Evolutionary conservation across 2,329 filamentous ascomycete species (phyloP).

Genomic region (Xylaria sp.): DNA sequence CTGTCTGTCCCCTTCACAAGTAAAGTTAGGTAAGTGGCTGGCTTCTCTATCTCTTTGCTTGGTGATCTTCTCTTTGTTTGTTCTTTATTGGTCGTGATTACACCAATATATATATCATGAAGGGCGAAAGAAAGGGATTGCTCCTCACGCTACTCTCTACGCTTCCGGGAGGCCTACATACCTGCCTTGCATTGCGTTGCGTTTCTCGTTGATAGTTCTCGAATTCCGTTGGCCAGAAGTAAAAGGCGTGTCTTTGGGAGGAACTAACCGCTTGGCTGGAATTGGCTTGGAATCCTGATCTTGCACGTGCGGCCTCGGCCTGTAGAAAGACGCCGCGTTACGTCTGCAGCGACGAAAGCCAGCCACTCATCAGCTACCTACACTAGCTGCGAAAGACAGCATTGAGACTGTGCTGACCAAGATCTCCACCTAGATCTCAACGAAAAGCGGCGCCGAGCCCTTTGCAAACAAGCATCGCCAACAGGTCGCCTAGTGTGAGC

Average conservation of each 20-base stretch:
- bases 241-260: constrained; percentile 8
- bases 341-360: constrained; percentile 18
- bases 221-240: constrained; percentile 25
- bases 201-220: not conserved
- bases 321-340: constrained; percentile 35
- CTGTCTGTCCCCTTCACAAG: constrained; percentile 23
- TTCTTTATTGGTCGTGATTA: constrained; percentile 2
- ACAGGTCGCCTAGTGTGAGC: constrained; percentile 56
- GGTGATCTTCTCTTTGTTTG: constrained; percentile 14
- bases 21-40: constrained; percentile 24
- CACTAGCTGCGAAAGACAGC: constrained; percentile 34
- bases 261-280: constrained; percentile 17
- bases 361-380: constrained; percentile 33
- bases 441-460: constrained; percentile 63
- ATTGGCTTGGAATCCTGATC: constrained; percentile 20
- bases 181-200: constrained; percentile 25
- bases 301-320: constrained; percentile 28
- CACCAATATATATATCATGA: constrained; percentile 3
- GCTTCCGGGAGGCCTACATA: constrained; percentile 13
- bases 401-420: constrained; percentile 47
- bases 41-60: not conserved
- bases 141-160: constrained; percentile 14
- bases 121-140: not conserved
- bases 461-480: constrained; percentile 57
- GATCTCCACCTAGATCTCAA: constrained; percentile 57